Evolutionary conservation across 2,329 filamentous ascomycete genomes (phyloP).

Genomic region (Fusarium azukiicola): DNA sequence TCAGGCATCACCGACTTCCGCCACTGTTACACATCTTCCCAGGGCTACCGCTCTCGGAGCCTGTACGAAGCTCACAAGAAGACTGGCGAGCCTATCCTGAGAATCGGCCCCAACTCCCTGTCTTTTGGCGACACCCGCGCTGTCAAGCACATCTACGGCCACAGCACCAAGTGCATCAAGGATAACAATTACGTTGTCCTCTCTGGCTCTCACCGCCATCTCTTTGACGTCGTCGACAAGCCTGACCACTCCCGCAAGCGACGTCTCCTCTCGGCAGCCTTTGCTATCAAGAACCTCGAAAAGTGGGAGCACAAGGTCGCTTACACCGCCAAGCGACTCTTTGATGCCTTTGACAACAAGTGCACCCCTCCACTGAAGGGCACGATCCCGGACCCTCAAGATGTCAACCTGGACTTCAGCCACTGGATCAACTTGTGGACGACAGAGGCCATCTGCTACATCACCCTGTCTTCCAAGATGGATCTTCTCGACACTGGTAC

Average conservation of each 20-base stretch:
- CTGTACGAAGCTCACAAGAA: slow-evolving; percentile 15
- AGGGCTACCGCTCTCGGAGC: not conserved
- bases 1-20: not conserved
- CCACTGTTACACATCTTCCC: not conserved
- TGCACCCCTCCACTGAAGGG: not conserved
- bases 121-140: not conserved
- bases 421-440: slow-evolving; percentile 17
- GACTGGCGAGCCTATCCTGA: not conserved
- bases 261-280: not conserved
- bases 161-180: not conserved
- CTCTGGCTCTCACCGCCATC: slow-evolving; percentile 2
- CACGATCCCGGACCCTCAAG: not conserved
- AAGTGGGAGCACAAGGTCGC: slow-evolving; percentile 14
- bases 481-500: not conserved
- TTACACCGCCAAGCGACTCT: not conserved
- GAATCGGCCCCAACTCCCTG: not conserved
- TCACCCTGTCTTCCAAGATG: not conserved
- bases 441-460: not conserved
- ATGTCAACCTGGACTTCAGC: slow-evolving; percentile 4
- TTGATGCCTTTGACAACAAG: not conserved
- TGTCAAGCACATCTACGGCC: not conserved
- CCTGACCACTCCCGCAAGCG: not conserved
- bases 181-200: not conserved
- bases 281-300: not conserved
- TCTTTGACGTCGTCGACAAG: not conserved